These are phyloP conservation scores for Coniosporium tulheliwenetii DNA, from an alignment of 2,329 filamentous ascomycete genomes.

Conservation along the genomic window DNA sequence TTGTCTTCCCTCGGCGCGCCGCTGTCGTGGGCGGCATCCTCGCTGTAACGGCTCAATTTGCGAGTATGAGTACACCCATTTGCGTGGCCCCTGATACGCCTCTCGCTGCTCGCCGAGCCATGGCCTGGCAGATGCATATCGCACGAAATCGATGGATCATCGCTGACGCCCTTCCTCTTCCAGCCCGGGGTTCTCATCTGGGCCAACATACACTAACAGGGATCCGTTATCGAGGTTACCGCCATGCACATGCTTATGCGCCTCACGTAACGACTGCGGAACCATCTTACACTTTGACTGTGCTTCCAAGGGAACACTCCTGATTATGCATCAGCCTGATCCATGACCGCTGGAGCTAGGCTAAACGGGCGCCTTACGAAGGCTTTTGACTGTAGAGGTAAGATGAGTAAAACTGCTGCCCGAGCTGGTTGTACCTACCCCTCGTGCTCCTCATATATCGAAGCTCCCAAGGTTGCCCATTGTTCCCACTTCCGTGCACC, in stretches of 20 bases:
- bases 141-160: background rate
- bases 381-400: slow-evolving; percentile 2
- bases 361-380: background rate
- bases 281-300: background rate
- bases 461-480: background rate
- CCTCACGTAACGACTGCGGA: background rate
- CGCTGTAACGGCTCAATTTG: too few relatives aligned
- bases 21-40: too few relatives aligned
- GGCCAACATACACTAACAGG: background rate
- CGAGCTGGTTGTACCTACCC: background rate
- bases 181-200: slow-evolving; percentile 8
- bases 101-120: too few relatives aligned
- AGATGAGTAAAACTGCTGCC: slow-evolving; percentile 13
- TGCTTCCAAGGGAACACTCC: background rate
- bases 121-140: too few relatives aligned
- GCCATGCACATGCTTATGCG: background rate
- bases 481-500: background rate
- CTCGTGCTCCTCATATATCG: background rate
- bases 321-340: background rate
- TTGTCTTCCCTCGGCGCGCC: too few relatives aligned
- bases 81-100: too few relatives aligned
- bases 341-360: background rate
- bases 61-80: too few relatives aligned
- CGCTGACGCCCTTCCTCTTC: background rate
- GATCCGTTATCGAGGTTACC: background rate